These are phyloP conservation scores for Raffaelea arxii DNA, from an alignment of 2,329 filamentous ascomycete species.

Conservation along the genomic window DNA sequence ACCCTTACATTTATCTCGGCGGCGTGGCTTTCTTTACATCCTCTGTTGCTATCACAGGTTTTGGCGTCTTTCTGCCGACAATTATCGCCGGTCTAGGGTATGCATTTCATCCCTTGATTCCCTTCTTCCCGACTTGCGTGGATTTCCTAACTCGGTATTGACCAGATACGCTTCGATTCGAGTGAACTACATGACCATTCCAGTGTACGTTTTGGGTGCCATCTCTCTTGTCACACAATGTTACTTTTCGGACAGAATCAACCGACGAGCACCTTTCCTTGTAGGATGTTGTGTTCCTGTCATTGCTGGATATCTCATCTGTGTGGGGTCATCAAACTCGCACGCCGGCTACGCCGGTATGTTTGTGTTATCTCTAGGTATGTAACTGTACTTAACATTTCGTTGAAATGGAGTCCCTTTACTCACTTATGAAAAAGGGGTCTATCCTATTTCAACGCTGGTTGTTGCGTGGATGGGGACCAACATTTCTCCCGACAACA, in stretches of 20 bases:
- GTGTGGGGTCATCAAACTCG: slow-evolving; percentile 5
- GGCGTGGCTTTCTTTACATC: slow-evolving; percentile 7
- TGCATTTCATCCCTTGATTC: background rate
- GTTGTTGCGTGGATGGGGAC: slow-evolving; percentile 7
- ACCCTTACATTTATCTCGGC: slow-evolving; percentile 4
- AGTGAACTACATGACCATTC: slow-evolving; percentile 14
- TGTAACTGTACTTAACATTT: too few species aligned
- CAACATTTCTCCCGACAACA: slow-evolving; percentile 7
- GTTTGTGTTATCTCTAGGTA: slow-evolving; percentile 4
- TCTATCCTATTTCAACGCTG: slow-evolving; percentile 6
- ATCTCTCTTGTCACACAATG: slow-evolving; percentile 8
- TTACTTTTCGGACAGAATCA: slow-evolving; percentile 5
- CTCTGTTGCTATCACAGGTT: slow-evolving; percentile 6
- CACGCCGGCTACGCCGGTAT: slow-evolving; percentile 7
- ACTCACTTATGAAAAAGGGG: background rate
- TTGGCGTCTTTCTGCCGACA: slow-evolving; percentile 7
- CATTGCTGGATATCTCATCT: slow-evolving; percentile 6
- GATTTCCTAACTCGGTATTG: background rate
- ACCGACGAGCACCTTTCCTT: slow-evolving; percentile 5
- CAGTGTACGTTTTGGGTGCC: slow-evolving; percentile 11
- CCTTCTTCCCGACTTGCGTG: too few species aligned
- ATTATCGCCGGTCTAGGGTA: slow-evolving; percentile 5
- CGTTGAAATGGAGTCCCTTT: too few species aligned
- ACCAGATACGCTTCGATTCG: slow-evolving; percentile 7
- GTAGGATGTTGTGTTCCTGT: slow-evolving; percentile 1